These are phyloP conservation scores for Solanum habrochaites DNA, from an alignment of 257 asterid genomes.

Conservation along the genomic window DNA sequence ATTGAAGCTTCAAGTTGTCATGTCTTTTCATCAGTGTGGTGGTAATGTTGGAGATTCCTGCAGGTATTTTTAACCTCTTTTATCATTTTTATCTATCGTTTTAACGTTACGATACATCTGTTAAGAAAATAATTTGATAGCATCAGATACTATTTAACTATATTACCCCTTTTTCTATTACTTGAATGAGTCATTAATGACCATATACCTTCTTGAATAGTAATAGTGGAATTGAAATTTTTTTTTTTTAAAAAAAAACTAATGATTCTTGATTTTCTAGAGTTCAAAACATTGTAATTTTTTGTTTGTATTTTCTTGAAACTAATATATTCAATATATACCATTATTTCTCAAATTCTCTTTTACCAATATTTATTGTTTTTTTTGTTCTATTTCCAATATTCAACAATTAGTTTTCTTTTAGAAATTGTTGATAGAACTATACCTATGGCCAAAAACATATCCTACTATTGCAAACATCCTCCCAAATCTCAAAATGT, in stretches of 20 bases:
- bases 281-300: neutral
- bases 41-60: constrained; percentile 93
- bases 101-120: neutral
- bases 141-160: neutral
- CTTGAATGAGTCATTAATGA: neutral
- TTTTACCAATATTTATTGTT: neutral
- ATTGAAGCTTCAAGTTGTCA: constrained; percentile 77
- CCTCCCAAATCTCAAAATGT: neutral
- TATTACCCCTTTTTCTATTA: neutral
- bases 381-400: neutral
- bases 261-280: neutral
- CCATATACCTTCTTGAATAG: neutral
- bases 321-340: neutral
- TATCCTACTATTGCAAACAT: neutral
- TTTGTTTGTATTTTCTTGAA: neutral
- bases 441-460: too few species aligned
- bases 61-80: constrained; percentile 26
- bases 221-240: neutral
- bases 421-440: neutral
- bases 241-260: too few species aligned
- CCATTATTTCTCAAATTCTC: neutral
- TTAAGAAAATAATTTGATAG: neutral
- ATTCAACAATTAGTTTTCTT: neutral
- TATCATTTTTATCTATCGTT: neutral
- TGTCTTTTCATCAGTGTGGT: constrained; percentile 97